Percentiles rank a stretch among this genome's conserved stretches.
These are phyloP conservation scores for Eruca vesicaria DNA, from an alignment of 441 rosid species.

Conservation along the genomic window DNA sequence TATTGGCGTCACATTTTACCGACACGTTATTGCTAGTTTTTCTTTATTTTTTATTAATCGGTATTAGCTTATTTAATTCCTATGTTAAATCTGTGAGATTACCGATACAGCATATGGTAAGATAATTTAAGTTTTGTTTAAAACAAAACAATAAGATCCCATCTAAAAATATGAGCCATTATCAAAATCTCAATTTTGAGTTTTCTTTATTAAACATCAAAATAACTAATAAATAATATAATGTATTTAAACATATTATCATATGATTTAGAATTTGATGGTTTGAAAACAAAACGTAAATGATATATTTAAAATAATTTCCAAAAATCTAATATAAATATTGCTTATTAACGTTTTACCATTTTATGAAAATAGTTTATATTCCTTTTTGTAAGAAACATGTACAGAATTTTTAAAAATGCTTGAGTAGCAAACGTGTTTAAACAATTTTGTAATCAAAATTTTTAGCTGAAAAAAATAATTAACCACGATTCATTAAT, in stretches of 20 bases:
- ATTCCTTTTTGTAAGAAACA: too few relatives aligned
- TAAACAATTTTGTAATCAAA: neutral
- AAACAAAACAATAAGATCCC: conserved; percentile 16
- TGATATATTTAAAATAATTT: neutral
- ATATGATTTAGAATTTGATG: neutral
- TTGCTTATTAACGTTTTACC: neutral
- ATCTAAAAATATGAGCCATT: neutral
- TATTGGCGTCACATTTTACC: conserved; percentile 34
- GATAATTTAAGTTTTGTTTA: neutral
- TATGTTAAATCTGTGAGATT: neutral
- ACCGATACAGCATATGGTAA: conserved; percentile 21
- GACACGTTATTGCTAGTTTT: conserved; percentile 31
- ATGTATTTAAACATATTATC: neutral
- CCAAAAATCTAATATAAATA: too few relatives aligned
- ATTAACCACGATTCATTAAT: neutral
- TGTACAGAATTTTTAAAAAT: too few relatives aligned
- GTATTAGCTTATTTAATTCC: neutral
- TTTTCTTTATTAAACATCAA: neutral
- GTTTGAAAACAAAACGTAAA: neutral
- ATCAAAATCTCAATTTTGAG: neutral
- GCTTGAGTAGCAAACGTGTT: too few relatives aligned
- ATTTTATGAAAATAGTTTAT: neutral
- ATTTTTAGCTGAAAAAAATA: neutral
- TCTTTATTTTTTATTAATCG: neutral
- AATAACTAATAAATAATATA: neutral